Base-by-base conservation (phyloP, 2,329 filamentous ascomycete species). In the Diaporthe vaccinii region DNA sequence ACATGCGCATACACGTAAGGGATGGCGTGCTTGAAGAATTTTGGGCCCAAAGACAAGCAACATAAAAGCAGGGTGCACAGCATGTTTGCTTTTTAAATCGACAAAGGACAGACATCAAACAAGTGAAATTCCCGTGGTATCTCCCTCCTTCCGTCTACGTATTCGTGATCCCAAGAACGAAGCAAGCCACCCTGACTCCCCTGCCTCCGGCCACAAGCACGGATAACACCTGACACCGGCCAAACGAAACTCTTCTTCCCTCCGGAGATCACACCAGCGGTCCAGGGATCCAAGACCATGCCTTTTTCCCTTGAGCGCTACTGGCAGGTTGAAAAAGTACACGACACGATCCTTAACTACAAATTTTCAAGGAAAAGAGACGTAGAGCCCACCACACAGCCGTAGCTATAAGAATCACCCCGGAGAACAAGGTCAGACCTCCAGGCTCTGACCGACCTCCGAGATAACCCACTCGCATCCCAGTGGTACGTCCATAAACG, bases 381-480 rank as follows among this genome's bases (percentile, higher is more conserved):
- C n/a, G n/a, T 39, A 39, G 39, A 68, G 31, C 8, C 39, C 62
- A 53, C 25, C 62, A 25, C 31, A 25, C 44, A 68, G n/a, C 34
- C 62, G 22, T 53, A 12, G 65, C 28, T 31, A 20, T 4, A 39
- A 39, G 20, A 25, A 8, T 20, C 7, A 15, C 4, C 44, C 4
- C 4, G 15, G 7, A 36, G 31, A 25, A 36, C 8, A 22, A 7
- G 44, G 31, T 53, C 80, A 91, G 22, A 91, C 82, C 75, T 86
- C 86, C 67, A 91, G 84, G 75, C 87, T 89, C 83, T 93, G 90
- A 4, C 94, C 94, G 68, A 89, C 86, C 78, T 87, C 86, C 17
- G 94, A 93, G 62, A 98, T 87, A 46, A 93, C 85, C 84, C 97
- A 98, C 78, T 94, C 91, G 82, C 95, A 97, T 0, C 96, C 96